phyloP scores from a whole-genome alignment of 1,284 basidiomycete genomes.

The Leccinum subfulvum region DNA sequence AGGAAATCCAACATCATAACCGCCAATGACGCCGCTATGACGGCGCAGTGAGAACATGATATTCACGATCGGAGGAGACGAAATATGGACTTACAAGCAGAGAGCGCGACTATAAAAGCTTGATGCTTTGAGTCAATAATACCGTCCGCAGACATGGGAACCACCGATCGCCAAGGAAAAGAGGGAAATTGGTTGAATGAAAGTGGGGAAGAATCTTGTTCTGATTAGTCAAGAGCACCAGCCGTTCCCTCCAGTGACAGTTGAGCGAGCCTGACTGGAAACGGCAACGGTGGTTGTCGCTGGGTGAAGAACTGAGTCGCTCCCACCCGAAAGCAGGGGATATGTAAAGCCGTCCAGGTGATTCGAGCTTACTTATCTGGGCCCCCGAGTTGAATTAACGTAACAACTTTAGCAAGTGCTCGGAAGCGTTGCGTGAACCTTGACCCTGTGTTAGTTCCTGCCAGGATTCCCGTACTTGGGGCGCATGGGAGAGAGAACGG shows the following conservation, averaged over 20 bases:
- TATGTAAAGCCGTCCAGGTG: neutral
- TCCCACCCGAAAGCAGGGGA: neutral
- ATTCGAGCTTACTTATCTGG: neutral
- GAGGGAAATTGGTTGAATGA: neutral
- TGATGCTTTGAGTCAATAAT: neutral
- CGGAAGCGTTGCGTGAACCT: neutral
- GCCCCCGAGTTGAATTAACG: neutral
- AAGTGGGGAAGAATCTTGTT: neutral
- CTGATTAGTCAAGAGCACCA: neutral
- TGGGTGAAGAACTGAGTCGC: neutral
- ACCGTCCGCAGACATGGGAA: neutral
- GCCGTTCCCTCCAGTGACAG: neutral
- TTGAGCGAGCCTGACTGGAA: neutral
- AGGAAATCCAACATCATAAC: slow-evolving; percentile 18
- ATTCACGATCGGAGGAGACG: neutral
- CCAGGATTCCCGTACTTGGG: neutral
- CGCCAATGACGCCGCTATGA: slow-evolving; percentile 5
- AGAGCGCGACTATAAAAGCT: slow-evolving; percentile 11
- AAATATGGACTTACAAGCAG: slow-evolving; percentile 4
- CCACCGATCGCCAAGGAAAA: neutral
- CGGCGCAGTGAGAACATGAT: neutral
- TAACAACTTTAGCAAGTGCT: neutral
- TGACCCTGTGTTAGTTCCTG: neutral
- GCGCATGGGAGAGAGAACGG: neutral
- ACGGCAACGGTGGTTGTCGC: neutral